These are phyloP conservation scores for Streptanthus diversifolius DNA, from an alignment of 345 rosid species.

Conservation along the genomic window DNA sequence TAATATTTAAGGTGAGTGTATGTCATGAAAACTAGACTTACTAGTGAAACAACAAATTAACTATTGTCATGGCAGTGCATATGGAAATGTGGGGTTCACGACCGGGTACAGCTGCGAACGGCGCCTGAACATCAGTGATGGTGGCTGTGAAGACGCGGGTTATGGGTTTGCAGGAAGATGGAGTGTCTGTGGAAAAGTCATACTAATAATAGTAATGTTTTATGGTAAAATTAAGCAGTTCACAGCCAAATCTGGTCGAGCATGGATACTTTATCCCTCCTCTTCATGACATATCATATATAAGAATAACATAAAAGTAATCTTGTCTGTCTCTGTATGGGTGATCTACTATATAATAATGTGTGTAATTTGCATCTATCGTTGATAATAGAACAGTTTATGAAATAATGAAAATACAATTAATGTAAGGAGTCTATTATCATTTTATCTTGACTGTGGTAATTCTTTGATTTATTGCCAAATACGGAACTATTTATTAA, in stretches of 20 bases:
- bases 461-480: no score
- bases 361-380: background rate
- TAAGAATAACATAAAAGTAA: background rate
- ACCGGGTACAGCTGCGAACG: slow-evolving; percentile 58
- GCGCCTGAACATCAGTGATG: slow-evolving; percentile 17
- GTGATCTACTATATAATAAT: background rate
- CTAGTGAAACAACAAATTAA: background rate
- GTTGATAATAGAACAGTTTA: background rate
- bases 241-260: slow-evolving; percentile 38
- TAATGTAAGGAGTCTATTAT: background rate
- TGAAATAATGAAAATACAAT: background rate
- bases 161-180: slow-evolving; percentile 57
- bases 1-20: background rate
- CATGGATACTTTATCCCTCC: slow-evolving; percentile 45
- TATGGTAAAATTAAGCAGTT: slow-evolving; percentile 58
- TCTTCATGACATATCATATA: slow-evolving; percentile 2
- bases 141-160: slow-evolving; percentile 38
- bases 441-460: background rate
- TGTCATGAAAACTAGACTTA: background rate
- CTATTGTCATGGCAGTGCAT: slow-evolving; percentile 38
- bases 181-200: slow-evolving; percentile 45
- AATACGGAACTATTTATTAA: no score
- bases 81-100: slow-evolving; percentile 69
- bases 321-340: background rate
- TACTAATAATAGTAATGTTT: slow-evolving; percentile 57